A percentile compares a stretch with the other conserved stretches of the same genome.
Conservation (phyloP, 148 eudicot genomes). For the Cornus suecica region DNA sequence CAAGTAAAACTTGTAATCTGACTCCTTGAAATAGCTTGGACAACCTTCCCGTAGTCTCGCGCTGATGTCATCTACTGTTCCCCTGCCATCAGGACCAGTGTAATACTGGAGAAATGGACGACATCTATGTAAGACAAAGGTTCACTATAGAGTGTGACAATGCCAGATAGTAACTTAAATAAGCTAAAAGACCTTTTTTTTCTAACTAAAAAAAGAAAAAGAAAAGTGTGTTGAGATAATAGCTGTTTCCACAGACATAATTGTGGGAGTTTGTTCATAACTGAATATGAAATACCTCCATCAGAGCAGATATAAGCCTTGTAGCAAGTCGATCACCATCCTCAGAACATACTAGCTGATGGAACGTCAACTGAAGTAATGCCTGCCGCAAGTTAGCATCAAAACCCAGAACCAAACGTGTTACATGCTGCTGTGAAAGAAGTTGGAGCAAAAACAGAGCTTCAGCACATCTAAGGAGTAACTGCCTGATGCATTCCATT, state of each 20-base stretch:
- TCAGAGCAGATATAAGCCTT: constrained; percentile 83
- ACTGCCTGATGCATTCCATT: constrained; percentile 87
- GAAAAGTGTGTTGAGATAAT: neutral
- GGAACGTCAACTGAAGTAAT: constrained; percentile 77
- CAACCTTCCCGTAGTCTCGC: constrained; percentile 84
- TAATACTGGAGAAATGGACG: constrained; percentile 59
- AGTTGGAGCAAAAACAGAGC: constrained; percentile 90
- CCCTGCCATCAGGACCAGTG: constrained; percentile 97
- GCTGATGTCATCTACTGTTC: constrained; percentile 92
- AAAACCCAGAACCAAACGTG: constrained; percentile 75
- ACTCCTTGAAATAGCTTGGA: constrained; percentile 93
- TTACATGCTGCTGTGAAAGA: constrained; percentile 75
- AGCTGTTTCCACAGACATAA: neutral
- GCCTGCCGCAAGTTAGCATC: constrained; percentile 49
- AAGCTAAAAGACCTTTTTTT: neutral
- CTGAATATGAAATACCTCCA: constrained; percentile 66
- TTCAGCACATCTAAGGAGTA: constrained; percentile 92
- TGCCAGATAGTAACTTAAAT: neutral
- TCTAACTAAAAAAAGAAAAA: neutral
- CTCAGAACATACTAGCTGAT: constrained; percentile 89
- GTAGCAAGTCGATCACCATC: constrained; percentile 89
- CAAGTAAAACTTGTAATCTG: constrained; percentile 92
- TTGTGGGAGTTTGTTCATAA: neutral
- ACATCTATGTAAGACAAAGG: constrained; percentile 17
- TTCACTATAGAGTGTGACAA: constrained; percentile 2